Evolutionary conservation across 768 basidiomycete species (phyloP), one percentile per base, ranked within the genome.

Genomic region (Boletus edulis): DNA sequence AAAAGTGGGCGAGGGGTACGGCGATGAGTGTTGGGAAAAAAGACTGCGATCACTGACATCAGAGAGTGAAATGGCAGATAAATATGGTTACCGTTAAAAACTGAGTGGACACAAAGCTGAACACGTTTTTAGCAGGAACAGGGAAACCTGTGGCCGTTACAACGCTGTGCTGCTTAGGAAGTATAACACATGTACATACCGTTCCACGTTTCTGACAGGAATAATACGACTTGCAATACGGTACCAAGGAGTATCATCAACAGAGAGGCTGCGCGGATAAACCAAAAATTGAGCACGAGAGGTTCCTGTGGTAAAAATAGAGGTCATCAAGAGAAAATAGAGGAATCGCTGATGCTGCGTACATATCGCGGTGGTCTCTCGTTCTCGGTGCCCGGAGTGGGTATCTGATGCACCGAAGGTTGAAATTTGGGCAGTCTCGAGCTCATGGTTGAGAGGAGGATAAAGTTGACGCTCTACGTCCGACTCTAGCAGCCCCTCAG

Each of bases 1-100:
- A 84, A 40, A 81, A 67, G 51, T 73, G 70, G 0, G 74, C 79
- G 32, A 79, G 56, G 4, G 86, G 86, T 7, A 79, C 59, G 27
- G 86, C 73, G 17, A 79, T 24, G 22, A 78, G 62, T 4, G 78
- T 78, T 1, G 86, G 85, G 60, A 87, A 72, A 65, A 86, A 85
- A 0, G 83, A 78, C 85, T 86, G 32, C 10, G 27, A 46, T 57
- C 29, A 49, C 38, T 27, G 22, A 41, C 5, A 20, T 56, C 13
- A 46, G 53, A 31, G 14, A 44, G 17, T 9, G 38, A 14, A 39
- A 12, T 24, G 8, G 39, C n/a, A 15, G 4, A 35, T 39, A 12
- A 11, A 41, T 35, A 20, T 18, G 75, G 82, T 61, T 73, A 77
- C 65, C 70, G 76, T 76, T 40, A 81, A 55, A 56, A 76, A 74